Percentiles rank a stretch among this genome's conserved stretches.
Conservation (phyloP, 139 green algal genomes). For the Mychonastes homosphaera region DNA sequence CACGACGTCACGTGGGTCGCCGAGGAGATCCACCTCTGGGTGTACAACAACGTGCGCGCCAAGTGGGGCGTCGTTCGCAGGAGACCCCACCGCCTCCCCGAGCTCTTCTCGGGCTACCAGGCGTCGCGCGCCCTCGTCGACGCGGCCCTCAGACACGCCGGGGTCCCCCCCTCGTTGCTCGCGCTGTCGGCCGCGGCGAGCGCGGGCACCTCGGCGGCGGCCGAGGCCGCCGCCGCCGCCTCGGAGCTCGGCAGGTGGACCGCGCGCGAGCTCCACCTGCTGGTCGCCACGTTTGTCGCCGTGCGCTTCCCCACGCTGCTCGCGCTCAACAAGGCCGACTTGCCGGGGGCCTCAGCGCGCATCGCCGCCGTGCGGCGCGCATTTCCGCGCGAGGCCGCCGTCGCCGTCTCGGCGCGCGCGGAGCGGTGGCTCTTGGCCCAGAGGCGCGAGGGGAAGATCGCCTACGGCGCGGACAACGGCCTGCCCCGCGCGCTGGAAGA, state of each 20-base stretch:
- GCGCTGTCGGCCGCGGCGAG: conserved; percentile 2
- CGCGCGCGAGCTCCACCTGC: neutral
- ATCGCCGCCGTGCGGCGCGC: conserved; percentile 24
- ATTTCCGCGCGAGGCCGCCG: conserved; percentile 30
- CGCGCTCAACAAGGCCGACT: conserved; percentile 48
- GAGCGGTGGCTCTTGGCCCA: conserved; percentile 31
- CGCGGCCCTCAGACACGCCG: conserved; percentile 16
- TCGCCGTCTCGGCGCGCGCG: conserved; percentile 29
- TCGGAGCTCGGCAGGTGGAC: neutral
- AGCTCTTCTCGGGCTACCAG: conserved; percentile 36
- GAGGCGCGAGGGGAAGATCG: conserved; percentile 12
- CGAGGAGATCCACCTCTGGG: conserved; percentile 47
- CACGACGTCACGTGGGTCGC: conserved; percentile 41
- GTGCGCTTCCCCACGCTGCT: conserved; percentile 45
- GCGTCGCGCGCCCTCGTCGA: conserved; percentile 22
- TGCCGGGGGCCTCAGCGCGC: conserved; percentile 14
- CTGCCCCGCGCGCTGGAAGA: neutral
- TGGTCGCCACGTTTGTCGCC: conserved; percentile 42
- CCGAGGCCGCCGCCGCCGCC: conserved; percentile 4
- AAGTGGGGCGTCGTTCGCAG: conserved; percentile 36
- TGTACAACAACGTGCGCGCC: conserved; percentile 40
- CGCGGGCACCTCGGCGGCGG: conserved; percentile 6
- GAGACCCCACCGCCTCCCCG: conserved; percentile 22
- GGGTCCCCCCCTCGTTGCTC: neutral
- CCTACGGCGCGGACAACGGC: conserved; percentile 10